These are phyloP conservation scores for Arctium lappa DNA, from an alignment of 129 eudicot genomes.

Conservation along the genomic window DNA sequence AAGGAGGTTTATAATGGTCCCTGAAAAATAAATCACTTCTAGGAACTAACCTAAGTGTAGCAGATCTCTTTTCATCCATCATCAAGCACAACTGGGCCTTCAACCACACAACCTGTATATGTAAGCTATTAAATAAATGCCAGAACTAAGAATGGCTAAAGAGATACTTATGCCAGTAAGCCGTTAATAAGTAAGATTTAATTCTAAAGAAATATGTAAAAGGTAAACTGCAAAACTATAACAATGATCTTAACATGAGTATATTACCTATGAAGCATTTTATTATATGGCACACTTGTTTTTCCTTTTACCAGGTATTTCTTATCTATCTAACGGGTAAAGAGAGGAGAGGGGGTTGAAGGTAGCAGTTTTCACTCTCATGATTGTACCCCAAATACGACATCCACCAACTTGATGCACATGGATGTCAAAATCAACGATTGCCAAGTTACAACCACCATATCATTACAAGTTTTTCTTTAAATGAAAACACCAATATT, in stretches of 20 bases:
- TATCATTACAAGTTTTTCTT: not conserved
- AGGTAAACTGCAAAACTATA: not conserved
- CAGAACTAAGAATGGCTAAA: not conserved
- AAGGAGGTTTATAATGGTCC: not conserved
- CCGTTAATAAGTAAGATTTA: not conserved
- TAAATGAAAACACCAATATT: not conserved
- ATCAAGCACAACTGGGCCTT: slow-evolving; percentile 76
- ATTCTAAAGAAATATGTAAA: not conserved
- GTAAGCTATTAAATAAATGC: slow-evolving; percentile 23
- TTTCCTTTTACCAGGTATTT: not conserved
- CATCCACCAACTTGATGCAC: not conserved
- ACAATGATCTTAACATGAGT: not conserved
- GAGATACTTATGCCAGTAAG: not conserved
- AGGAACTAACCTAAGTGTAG: slow-evolving; percentile 71
- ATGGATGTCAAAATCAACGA: not conserved
- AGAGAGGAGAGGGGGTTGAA: not conserved
- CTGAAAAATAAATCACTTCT: slow-evolving; percentile 13
- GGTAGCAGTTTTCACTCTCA: not conserved
- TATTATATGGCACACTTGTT: not conserved
- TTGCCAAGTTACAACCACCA: not conserved
- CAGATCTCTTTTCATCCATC: slow-evolving; percentile 94
- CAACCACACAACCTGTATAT: slow-evolving; percentile 81
- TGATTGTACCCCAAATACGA: not conserved
- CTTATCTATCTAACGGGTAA: not conserved
- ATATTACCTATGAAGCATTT: not conserved